Base-by-base conservation (phyloP, 2,329 filamentous ascomycete genomes). In the Fusarium sp. region DNA sequence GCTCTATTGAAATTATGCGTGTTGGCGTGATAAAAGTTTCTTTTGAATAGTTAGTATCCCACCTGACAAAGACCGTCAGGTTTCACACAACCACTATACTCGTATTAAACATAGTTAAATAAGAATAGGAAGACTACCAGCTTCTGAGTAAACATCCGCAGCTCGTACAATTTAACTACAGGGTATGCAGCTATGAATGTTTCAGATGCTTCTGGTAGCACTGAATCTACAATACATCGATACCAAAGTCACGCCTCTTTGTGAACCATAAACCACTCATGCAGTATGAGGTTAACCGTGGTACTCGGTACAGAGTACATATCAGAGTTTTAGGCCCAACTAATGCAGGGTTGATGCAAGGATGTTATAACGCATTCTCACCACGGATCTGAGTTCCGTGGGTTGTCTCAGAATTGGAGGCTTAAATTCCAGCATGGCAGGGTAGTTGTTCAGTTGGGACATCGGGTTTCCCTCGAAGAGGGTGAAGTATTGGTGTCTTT, bases 281-380 rank as follows among this genome's bases (percentile, higher is more conserved):
- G 38, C 32, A 55, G 39, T 24, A 47, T 58, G 39, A 59, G 44
- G 50, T 36, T 51, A 59, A 55, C 28, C 4, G 55, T 59, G 52
- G 47, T 47, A 44, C 42, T 26, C 42, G 10, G 11, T 26, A 57
- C 52, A 64, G 38, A 38, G 17, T 44, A 57, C 52, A 64, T 34
- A 38, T n/a, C 64, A 52, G 50, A 59, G 41, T 61, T 59, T 54
- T 50, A 36, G 45, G 36, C 17, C 30, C 22, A 44, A 48, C 26
- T 32, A 36, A 56, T 58, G 68, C 61, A 75, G 72, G 68, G 72
- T 63, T 57, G 51, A 68, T 45, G 73, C 51, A 75, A 62, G 72
- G 72, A 70, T 75, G 39, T 18, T 47, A 45, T 52, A 75, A 38
- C 55, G 56, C 57, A 73, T 75, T 60, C 58, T 73, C 56, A 42